A percentile compares a stretch with the other conserved stretches of the same genome.
phyloP scores from a whole-genome alignment of 768 basidiomycete genomes.

The Cyclocybe cylindracea region DNA sequence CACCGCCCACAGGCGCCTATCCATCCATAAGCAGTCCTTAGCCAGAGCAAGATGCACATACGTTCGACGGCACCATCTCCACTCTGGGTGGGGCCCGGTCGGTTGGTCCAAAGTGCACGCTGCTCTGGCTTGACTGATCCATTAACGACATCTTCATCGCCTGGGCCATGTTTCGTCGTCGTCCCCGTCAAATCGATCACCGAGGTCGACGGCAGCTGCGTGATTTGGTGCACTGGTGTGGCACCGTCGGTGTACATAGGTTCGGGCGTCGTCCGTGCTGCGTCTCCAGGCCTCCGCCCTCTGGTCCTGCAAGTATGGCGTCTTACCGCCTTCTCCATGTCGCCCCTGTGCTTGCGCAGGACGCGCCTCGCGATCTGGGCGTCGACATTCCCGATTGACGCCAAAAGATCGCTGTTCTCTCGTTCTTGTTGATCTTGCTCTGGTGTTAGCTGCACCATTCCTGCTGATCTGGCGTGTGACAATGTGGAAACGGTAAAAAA shows the following conservation, averaged over 20 bases:
- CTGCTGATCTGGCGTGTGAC: not conserved
- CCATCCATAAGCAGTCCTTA: too few relatives aligned
- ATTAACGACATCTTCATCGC: conserved; percentile 55
- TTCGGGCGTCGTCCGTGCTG: conserved; percentile 28
- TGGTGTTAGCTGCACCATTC: conserved; percentile 24
- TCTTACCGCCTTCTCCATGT: conserved; percentile 55
- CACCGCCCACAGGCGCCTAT: conserved; percentile 31
- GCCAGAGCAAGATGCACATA: conserved; percentile 26
- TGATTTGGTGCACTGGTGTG: conserved; percentile 20
- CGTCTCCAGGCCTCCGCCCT: conserved; percentile 26
- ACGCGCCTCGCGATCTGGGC: conserved; percentile 52
- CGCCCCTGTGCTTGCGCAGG: conserved; percentile 59
- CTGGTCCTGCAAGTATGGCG: conserved; percentile 53
- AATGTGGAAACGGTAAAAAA: too few relatives aligned
- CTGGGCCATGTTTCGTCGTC: conserved; percentile 52
- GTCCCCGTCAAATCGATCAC: conserved; percentile 67
- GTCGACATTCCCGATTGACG: conserved; percentile 36
- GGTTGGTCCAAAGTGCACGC: conserved; percentile 56
- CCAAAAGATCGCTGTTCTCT: conserved; percentile 33
- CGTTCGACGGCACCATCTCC: conserved; percentile 73
- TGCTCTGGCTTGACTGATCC: conserved; percentile 36
- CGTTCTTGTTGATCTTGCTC: conserved; percentile 30
- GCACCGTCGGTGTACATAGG: conserved; percentile 23
- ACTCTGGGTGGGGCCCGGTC: conserved; percentile 63
- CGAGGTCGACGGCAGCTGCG: conserved; percentile 26